Conservation (phyloP, 2,329 filamentous ascomycete genomes). For the Rugonectria rugulosa region DNA sequence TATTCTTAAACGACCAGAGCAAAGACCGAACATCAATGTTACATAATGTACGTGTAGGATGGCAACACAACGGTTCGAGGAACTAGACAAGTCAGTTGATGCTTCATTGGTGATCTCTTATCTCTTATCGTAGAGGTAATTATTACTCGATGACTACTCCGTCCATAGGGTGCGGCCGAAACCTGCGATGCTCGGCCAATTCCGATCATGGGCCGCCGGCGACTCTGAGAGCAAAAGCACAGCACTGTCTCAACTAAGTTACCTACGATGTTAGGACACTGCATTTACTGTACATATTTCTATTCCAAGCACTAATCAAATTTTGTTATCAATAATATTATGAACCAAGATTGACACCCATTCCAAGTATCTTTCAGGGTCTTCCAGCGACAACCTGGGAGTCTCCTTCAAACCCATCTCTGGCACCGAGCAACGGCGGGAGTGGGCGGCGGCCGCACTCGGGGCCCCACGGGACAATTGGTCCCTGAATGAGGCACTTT, state of each 20-base stretch:
- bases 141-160: slow-evolving; percentile 17
- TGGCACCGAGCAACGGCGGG: not conserved
- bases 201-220: slow-evolving; percentile 42
- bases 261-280: not conserved
- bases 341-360: too few species aligned
- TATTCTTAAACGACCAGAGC: slow-evolving; percentile 3
- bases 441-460: slow-evolving; percentile 2
- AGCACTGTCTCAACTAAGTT: not conserved
- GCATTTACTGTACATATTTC: not conserved
- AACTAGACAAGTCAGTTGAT: too few species aligned
- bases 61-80: too few species aligned
- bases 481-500: too few species aligned
- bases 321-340: too few species aligned
- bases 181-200: slow-evolving; percentile 39
- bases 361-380: too few species aligned
- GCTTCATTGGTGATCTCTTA: slow-evolving; percentile 19
- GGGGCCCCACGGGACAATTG: slow-evolving; percentile 5
- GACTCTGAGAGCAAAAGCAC: slow-evolving; percentile 14
- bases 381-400: too few species aligned
- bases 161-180: slow-evolving; percentile 16
- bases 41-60: not conserved
- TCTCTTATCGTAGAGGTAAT: slow-evolving; percentile 31
- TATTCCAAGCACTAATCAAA: not conserved
- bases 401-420: too few species aligned
- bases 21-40: not conserved